phyloP scores from a whole-genome alignment of 2,329 filamentous ascomycete species.

The Fusarium albosuccineum region DNA sequence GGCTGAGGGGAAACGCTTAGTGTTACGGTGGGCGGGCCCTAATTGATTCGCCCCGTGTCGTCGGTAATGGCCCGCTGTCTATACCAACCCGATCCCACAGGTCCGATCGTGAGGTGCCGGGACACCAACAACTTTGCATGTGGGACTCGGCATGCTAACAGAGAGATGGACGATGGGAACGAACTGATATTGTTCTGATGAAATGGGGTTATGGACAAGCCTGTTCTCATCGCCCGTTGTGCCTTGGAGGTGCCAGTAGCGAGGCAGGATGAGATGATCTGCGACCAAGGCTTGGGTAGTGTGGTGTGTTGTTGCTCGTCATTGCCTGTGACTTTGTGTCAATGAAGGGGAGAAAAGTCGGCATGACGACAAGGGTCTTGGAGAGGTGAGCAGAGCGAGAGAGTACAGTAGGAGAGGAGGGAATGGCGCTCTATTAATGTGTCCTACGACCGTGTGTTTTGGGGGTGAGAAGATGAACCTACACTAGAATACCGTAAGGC shows the following conservation, averaged over 20 bases:
- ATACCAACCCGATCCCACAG: slow-evolving; percentile 8
- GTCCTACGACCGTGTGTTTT: not conserved
- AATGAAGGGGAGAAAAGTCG: slow-evolving; percentile 18
- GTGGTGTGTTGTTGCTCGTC: slow-evolving; percentile 34
- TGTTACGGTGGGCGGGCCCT: slow-evolving; percentile 14
- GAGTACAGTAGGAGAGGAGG: slow-evolving; percentile 2
- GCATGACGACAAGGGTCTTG: slow-evolving; percentile 31
- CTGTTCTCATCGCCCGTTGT: not conserved
- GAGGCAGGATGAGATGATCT: slow-evolving; percentile 35
- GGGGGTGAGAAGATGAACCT: not conserved
- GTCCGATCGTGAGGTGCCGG: not conserved
- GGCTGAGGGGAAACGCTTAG: slow-evolving; percentile 23
- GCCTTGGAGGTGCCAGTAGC: slow-evolving; percentile 6
- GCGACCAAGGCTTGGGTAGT: slow-evolving; percentile 25
- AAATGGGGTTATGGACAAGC: not conserved
- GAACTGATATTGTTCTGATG: not conserved
- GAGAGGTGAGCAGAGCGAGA: not conserved
- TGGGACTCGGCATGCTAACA: slow-evolving; percentile 14
- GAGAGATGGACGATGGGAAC: slow-evolving; percentile 8
- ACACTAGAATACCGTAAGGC: not conserved
- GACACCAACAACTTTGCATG: slow-evolving; percentile 29
- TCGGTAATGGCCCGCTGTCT: slow-evolving; percentile 21
- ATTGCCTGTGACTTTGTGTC: slow-evolving; percentile 27
- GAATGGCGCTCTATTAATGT: slow-evolving; percentile 22
- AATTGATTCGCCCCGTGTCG: slow-evolving; percentile 27